Base-by-base conservation (phyloP, 345 rosid genomes). In the Camelina hispida region DNA sequence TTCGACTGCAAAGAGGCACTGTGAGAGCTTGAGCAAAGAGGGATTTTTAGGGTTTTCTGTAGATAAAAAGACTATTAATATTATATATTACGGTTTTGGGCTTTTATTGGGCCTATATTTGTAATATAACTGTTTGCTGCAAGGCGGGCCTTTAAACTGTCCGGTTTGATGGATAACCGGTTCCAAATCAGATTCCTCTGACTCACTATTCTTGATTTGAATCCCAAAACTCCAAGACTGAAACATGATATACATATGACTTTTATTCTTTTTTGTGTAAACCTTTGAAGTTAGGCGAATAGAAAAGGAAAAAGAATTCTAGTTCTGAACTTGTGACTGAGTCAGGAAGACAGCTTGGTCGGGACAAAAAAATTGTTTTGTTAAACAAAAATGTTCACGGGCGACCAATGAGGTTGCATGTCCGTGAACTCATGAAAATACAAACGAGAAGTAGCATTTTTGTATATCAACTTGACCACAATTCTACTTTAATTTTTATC, bases 351-450 rank as follows among this genome's bases (percentile, higher is more conserved):
- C 62, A 74, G 62, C 46, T 67, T 59, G 68, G 79, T 9, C 15
- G 8, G 43, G 73, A 75, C 79, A 68, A 75, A 58, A 66, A 0
- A 58, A 58, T 0, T 35, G 1, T 23, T 32, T 7, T 57, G 72
- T 16, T 57, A 67, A 75, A 75, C 60, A 75, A 74, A 66, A 34
- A 22, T n/a, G 62, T 37, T 75, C 73, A 75, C 79, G 79, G 79
- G 12, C 47, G 73, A 40, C 73, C 79, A 75, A 50, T 67, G n/a
- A 65, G 38, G 42, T 18, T 75, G 54, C 68, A 75, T 59, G 73
- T 28, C 79, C 79, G 79, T 75, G 78, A 74, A 48, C 78, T 48
- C 67, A 58, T 57, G 66, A 55, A 57, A 44, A 57, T 50, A 59
- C 68, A 58, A 67, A 67, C 60, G 44, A 74, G 53, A 75, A 16